Evolutionary conservation across 2,329 filamentous ascomycete genomes (phyloP).

Genomic region (Phialophora tarda): DNA sequence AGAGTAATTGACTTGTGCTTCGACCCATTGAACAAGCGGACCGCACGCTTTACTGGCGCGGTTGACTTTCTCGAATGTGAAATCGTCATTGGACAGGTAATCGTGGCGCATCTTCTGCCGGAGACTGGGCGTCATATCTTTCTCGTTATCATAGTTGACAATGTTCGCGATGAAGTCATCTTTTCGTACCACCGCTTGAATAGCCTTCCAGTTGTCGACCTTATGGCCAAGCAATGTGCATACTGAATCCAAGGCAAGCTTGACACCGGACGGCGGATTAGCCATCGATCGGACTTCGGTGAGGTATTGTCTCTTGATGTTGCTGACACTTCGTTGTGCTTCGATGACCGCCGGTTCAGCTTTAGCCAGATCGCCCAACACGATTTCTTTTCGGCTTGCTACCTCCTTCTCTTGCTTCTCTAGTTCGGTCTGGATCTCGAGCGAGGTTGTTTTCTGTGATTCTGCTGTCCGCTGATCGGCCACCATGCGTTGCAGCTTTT

Average conservation of each 20-base stretch:
- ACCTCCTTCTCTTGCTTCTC: constrained; percentile 91
- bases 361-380: constrained; percentile 82
- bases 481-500: constrained; percentile 97
- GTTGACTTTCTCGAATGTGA: constrained; percentile 95
- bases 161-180: constrained; percentile 99
- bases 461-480: constrained; percentile 94
- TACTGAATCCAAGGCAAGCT: constrained; percentile 92
- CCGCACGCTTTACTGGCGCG: constrained; percentile 96
- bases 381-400: constrained; percentile 78
- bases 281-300: constrained; percentile 98
- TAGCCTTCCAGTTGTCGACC: constrained; percentile 86
- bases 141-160: constrained; percentile 94
- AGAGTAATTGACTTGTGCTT: constrained; percentile 97
- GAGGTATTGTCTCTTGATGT: constrained; percentile 96
- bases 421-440: constrained; percentile 85
- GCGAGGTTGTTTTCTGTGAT: constrained; percentile 81
- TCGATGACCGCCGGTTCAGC: constrained; percentile 93
- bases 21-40: constrained; percentile 94
- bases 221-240: constrained; percentile 93
- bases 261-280: constrained; percentile 87
- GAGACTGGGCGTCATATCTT: constrained; percentile 84
- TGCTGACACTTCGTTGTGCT: constrained; percentile 94
- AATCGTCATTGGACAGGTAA: constrained; percentile 89
- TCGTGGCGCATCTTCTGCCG: constrained; percentile 90
- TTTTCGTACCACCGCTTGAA: constrained; percentile 83